Evolutionary conservation across 148 eudicot species (phyloP), one percentile per base, ranked within the genome.

Genomic region (Chenopodium formosanum): DNA sequence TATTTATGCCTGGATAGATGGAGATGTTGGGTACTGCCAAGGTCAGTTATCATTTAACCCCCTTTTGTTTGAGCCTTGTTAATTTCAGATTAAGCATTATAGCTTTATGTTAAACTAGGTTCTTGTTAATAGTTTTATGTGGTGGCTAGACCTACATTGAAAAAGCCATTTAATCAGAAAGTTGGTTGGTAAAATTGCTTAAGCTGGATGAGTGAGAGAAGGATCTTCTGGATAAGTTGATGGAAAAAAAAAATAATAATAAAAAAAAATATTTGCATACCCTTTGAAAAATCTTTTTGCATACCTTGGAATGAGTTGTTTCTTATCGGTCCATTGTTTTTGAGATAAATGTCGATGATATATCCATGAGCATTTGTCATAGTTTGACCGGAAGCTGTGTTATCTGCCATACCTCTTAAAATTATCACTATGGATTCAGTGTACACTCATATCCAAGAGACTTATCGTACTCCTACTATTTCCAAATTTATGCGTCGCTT

Each of bases 1-100:
- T 46, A 92, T 95, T 25, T 95, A 95, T 86, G 86, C 99, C 44
- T 96, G 98, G 99, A 85, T 90, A 81, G 99, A 96, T 83, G 83
- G 79, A 71, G 99, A 96, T 86, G 90, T 96, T 48, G 98, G 98
- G 68, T 96, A 96, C 88, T 89, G 98, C 85, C 99, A 96, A 94
- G 99, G 99, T 96, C 46, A 69, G 94, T 87, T 74, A 53, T 64
- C 47, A 78, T 4, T 34, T 74, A 67, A 78, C 72, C 78, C 23
- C 70, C 44, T 71, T 82, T 62, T 66, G 34, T 48, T 82, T 64
- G 52, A 63, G 31, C 75, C 25, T 34, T 19, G 50, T 63, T 25
- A 77, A 9, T 50, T 25, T n/a, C 20, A 70, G 62, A 47, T 40
- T 82, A 23, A 81, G 46, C 17, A 56, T 37, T 22, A 3, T 7